Base-by-base conservation (phyloP, 1,284 basidiomycete species). In the Jaminaea rosea region DNA sequence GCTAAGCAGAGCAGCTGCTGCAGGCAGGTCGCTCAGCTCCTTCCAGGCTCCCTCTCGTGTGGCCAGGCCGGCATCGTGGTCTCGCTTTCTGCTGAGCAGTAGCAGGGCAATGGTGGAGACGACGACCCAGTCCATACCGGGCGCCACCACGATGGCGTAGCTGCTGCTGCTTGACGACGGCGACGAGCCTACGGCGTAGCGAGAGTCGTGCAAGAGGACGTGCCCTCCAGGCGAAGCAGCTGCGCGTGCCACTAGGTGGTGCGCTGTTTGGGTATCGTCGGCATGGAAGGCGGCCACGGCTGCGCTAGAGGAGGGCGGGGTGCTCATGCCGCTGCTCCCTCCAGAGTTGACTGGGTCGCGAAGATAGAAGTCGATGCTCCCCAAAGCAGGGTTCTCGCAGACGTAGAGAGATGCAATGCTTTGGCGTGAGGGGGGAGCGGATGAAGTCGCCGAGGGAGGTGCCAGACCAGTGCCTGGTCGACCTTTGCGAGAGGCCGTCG, bases 81-180 rank as follows among this genome's bases (percentile, higher is more conserved):
- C 39, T 17, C 19, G 11, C 39, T 42, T 17, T 3, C 39, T n/a
- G 23, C 15, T 21, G 15, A 42, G 13, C 19, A 42, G 39, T n/a
- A 42, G 39, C 19, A 42, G 13, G 39, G 19, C 19, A 11, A 42
- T 15, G 17, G 39, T 42, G 39, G 19, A 21, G 39, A 42, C 23
- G 19, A 42, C 19, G 23, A 42, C 39, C 39, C 39, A 42, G 39
- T 42, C 39, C 39, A 42, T 42, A 23, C 39, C 39, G 19, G 39
- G 39, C 6, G 39, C 39, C 11, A 42, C 24, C 15, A 42, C 39
- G 19, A 42, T 42, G 17, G 39, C 39, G 23, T 21, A 13, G 39
- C 19, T 4, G 23, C 23, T 42, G n/a, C n/a, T n/a, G n/a, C 19
- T 42, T 42, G 5, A 11, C 6, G 39, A 42, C 39, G 19, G 34